A percentile compares a stretch with the other conserved stretches of the same genome.
These are phyloP conservation scores for Exophiala phaeomuriformis DNA, from an alignment of 2,329 filamentous ascomycete species.

Conservation along the genomic window DNA sequence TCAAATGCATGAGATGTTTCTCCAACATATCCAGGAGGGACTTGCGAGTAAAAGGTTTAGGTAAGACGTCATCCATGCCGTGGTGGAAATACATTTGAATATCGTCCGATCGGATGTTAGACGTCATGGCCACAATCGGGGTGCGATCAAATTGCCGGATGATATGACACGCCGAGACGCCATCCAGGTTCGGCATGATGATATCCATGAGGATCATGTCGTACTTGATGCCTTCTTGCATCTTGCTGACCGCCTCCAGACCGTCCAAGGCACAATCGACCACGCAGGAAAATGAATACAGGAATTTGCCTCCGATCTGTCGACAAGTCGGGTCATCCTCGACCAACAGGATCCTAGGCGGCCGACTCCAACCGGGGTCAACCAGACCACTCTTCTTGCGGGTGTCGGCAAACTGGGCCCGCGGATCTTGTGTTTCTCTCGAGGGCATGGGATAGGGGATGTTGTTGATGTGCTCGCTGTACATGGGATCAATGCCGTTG, in stretches of 20 bases:
- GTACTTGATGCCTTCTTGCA: conserved; percentile 59
- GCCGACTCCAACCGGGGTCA: conserved; percentile 58
- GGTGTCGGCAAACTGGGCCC: conserved; percentile 43
- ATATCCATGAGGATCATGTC: conserved; percentile 81
- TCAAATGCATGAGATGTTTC: conserved; percentile 77
- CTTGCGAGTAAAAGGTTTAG: conserved; percentile 91
- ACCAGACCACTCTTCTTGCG: conserved; percentile 56
- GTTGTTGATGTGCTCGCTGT: conserved; percentile 87
- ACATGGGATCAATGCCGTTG: conserved; percentile 90
- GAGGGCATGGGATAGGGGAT: conserved; percentile 73
- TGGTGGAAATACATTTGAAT: conserved; percentile 96
- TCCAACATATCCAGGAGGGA: conserved; percentile 78
- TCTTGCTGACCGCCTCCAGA: conserved; percentile 81
- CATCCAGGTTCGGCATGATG: conserved; percentile 94
- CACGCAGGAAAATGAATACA: conserved; percentile 57
- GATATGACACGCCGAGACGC: conserved; percentile 86
- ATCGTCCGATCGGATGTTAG: conserved; percentile 92
- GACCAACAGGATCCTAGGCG: conserved; percentile 78
- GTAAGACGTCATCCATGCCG: conserved; percentile 95
- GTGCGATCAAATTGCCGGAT: conserved; percentile 79
- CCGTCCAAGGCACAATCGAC: conserved; percentile 71
- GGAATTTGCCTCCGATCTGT: conserved; percentile 59
- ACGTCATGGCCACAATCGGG: conserved; percentile 97
- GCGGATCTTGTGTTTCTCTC: conserved; percentile 33
- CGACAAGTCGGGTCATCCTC: conserved; percentile 68